Percentiles rank a stretch among this genome's conserved stretches.
Conservation (phyloP, 179 eudicot genomes). For the Carnegiea gigantea region DNA sequence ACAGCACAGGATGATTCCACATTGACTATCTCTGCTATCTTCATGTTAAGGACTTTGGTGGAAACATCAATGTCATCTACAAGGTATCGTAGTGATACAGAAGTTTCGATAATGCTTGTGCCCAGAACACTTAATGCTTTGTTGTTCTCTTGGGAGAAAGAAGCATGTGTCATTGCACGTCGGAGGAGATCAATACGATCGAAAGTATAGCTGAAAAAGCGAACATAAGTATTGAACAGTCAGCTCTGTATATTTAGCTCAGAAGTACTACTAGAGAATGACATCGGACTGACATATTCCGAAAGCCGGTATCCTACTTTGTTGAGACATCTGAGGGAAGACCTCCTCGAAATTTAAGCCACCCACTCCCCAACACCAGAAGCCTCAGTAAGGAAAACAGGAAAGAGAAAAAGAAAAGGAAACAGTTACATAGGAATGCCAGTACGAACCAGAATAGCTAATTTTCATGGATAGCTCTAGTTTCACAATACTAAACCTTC, state of each 20-base stretch:
- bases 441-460: background rate
- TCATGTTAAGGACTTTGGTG: conserved; percentile 53
- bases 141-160: conserved; percentile 85
- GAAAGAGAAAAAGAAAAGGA: background rate
- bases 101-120: conserved; percentile 54
- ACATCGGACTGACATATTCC: background rate
- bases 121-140: conserved; percentile 72
- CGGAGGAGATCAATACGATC: conserved; percentile 47
- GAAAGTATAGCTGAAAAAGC: conserved; percentile 55
- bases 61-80: conserved; percentile 53
- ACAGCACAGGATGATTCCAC: conserved; percentile 65
- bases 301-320: background rate
- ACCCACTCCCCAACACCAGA: background rate
- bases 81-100: conserved; percentile 43
- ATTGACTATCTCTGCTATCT: conserved; percentile 46
- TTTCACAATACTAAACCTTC: background rate
- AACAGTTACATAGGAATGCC: background rate
- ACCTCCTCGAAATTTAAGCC: background rate
- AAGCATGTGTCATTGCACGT: conserved; percentile 84
- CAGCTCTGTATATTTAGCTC: background rate
- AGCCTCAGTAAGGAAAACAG: background rate
- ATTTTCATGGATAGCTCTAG: background rate
- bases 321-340: background rate
- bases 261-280: background rate
- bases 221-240: background rate